Evolutionary conservation across 2,329 filamentous ascomycete genomes (phyloP), one percentile per base, ranked within the genome.

Genomic region (Trichoderma sp.): DNA sequence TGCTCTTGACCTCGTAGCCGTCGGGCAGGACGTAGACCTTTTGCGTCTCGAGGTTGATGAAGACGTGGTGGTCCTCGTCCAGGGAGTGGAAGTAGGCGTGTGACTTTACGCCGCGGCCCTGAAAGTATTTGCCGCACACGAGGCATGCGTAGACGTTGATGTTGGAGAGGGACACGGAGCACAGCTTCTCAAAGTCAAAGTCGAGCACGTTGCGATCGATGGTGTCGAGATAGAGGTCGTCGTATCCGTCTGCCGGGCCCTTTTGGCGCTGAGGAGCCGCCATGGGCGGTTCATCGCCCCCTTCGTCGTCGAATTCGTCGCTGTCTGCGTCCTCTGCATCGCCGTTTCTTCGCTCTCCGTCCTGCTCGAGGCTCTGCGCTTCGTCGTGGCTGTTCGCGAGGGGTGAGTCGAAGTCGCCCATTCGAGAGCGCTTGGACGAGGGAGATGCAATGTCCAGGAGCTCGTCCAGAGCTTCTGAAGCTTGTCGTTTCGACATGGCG

Each of bases 111-210:
- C 96, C 96, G 74, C 96, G 88, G 65, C 96, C 96, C 80, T 97
- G 94, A 79, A 92, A 99, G 83, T 99, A 99, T 79, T 93, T 95
- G n/a, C 96, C 96, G 79, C 96, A 99, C 1, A 98, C 92, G 13
- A 99, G 87, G 77, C 96, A 99, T 11, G 96, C 96, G 79, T 99
- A 99, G 56, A 99, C 94, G 78, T 99, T 99, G 83, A 98, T 97
- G 79, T 98, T 98, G 60, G 94, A 97, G 8, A 99, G 87, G 40
- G 93, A 97, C 73, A 99, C 87, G 29, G 95, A 98, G 82, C 96
- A 99, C 14, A 97, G 88, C 84, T 99, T 99, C 79, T 99, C 96
- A 79, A 99, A 99, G 81, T 99, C 96, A 78, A 98, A 98, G 81
- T 99, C 96, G 68, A 98, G 89, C 58, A 97, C 90, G 77, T 91